Conservation (phyloP, 768 basidiomycete genomes). For the Strobilomyces echinocephalus region DNA sequence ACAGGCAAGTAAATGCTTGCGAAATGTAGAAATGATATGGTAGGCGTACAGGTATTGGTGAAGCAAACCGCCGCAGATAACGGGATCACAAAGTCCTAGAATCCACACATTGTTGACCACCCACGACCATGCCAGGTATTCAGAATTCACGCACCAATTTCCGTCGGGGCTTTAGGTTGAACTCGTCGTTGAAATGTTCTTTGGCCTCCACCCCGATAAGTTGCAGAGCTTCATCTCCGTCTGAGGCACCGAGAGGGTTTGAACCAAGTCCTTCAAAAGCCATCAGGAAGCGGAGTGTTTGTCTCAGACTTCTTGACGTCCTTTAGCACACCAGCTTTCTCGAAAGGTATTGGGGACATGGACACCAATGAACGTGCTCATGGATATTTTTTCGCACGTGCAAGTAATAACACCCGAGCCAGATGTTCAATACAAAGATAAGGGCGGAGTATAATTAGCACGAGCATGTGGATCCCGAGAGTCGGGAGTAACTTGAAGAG, state of each 20-base stretch:
- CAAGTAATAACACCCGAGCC: neutral
- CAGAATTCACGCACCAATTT: conserved; percentile 45
- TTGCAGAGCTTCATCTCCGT: conserved; percentile 58
- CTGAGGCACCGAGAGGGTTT: conserved; percentile 32
- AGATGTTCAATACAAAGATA: conserved; percentile 14
- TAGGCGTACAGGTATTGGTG: conserved; percentile 55
- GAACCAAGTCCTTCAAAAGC: conserved; percentile 29
- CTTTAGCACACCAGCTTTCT: conserved; percentile 6
- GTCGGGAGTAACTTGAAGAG: neutral
- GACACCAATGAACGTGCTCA: conserved; percentile 1
- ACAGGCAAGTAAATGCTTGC: conserved; percentile 2
- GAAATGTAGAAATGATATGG: neutral
- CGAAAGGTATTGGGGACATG: conserved; percentile 17
- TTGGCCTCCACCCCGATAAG: conserved; percentile 54
- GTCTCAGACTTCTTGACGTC: conserved; percentile 14
- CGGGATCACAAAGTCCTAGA: conserved; percentile 48
- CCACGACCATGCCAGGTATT: neutral
- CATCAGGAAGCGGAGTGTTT: conserved; percentile 6
- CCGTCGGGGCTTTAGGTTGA: conserved; percentile 49
- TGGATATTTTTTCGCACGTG: conserved; percentile 7
- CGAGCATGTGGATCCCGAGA: conserved; percentile 1
- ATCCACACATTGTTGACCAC: neutral
- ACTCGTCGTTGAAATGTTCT: conserved; percentile 55
- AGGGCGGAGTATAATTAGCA: conserved; percentile 10
- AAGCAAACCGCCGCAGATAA: conserved; percentile 64